phyloP scores from a whole-genome alignment of 2,329 filamentous ascomycete genomes.

The Aspergillus brasiliensis region DNA sequence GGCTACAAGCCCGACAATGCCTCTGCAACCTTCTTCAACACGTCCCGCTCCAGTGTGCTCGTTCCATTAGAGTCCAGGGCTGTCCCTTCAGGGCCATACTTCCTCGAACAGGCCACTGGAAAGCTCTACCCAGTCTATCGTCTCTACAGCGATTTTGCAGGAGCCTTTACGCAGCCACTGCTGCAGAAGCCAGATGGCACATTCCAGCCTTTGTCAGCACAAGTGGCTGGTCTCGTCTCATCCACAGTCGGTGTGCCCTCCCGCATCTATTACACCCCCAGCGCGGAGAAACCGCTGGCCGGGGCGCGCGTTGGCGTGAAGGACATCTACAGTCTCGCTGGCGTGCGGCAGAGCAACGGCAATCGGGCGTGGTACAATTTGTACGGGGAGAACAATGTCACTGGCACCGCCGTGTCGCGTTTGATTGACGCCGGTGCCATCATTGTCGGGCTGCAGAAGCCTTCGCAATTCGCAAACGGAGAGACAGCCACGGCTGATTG shows the following conservation, averaged over 20 bases:
- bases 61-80: background rate
- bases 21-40: background rate
- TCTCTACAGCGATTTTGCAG: slow-evolving; percentile 1
- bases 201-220: slow-evolving; percentile 1
- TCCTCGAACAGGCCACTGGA: slow-evolving; percentile 2
- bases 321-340: slow-evolving; percentile 62
- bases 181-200: slow-evolving; percentile 4
- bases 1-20: background rate
- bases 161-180: background rate
- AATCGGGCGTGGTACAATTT: slow-evolving; percentile 62
- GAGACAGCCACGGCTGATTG: slow-evolving; percentile 24
- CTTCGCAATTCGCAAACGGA: slow-evolving; percentile 31
- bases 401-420: slow-evolving; percentile 54
- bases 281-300: slow-evolving; percentile 50
- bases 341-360: slow-evolving; percentile 58
- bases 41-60: background rate
- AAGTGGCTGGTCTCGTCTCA: slow-evolving; percentile 18
- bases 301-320: slow-evolving; percentile 65
- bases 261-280: slow-evolving; percentile 58
- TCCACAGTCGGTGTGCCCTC: slow-evolving; percentile 59
- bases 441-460: slow-evolving; percentile 33
- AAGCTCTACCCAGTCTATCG: slow-evolving; percentile 2
- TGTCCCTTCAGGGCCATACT: slow-evolving; percentile 1
- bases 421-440: slow-evolving; percentile 62
- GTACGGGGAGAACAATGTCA: slow-evolving; percentile 50